Base-by-base conservation (phyloP, 2,329 filamentous ascomycete species). In the Ilyonectria sp. region DNA sequence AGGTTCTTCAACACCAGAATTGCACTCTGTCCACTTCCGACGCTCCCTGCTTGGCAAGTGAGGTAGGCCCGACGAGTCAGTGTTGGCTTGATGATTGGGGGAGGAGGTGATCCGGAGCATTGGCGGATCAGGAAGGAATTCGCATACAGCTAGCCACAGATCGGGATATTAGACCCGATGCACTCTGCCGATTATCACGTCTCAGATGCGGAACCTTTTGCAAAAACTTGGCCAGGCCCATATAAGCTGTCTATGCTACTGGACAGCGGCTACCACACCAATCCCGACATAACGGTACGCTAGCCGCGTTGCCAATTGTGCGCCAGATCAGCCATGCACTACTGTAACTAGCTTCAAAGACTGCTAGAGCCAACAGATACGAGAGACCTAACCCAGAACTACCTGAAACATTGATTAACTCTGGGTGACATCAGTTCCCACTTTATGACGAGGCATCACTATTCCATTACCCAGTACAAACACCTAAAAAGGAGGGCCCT, bases 361-460 rank as follows among this genome's bases (percentile, higher is more conserved):
- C 33, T 37, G 33, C 33, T 37, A 37, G 33, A 37, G 15, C 33
- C 8, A 37, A 37, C 33, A 37, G 33, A 37, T 37, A 37, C 33
- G 8, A 37, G 33, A 37, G 33, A 37, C 33, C 33, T 37, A 37
- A 52, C 47, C 49, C 9, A 52, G 49, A 52, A 52, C 19, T 52
- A 52, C 49, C 23, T 52, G 11, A 26, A 52, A 13, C 11, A 52
- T 52, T 52, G 11, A 29, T 52, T 52, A 31, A 9, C 49, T 26
- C 31, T 8, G 23, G 31, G 7, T 40, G 35, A 40, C 11, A 40
- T 40, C 11, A 40, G 13, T 40, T 15, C 35, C 35, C 35, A 40
- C 35, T 40, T 40, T 21, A 49, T 49, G n/a, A 49, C n/a, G 6
- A 49, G 17, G 23, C n/a, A 52, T 52, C 11, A 26, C 19, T 52